phyloP scores from a whole-genome alignment of 2,329 filamentous ascomycete species.

The Cladophialophora immunda region DNA sequence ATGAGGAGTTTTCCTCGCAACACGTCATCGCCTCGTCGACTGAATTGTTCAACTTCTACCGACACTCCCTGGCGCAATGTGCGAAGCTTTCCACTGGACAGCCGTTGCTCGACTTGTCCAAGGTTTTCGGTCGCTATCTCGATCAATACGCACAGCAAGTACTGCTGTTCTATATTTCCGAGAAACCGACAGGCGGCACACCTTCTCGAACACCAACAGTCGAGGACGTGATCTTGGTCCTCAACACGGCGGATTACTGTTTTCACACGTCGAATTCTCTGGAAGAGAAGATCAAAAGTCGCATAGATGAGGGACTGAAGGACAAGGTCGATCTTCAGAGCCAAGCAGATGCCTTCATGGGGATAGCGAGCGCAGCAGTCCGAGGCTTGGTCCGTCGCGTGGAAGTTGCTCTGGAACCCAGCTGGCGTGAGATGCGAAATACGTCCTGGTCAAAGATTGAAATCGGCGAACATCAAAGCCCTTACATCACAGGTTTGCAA shows the following conservation, averaged over 20 bases:
- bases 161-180: constrained; percentile 74
- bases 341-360: constrained; percentile 94
- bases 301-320: constrained; percentile 81
- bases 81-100: constrained; percentile 94
- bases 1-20: constrained; percentile 92
- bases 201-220: constrained; percentile 63
- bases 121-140: constrained; percentile 87
- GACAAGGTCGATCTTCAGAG: constrained; percentile 85
- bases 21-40: constrained; percentile 93
- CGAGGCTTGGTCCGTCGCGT: constrained; percentile 84
- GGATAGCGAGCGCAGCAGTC: constrained; percentile 88
- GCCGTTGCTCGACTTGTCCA: constrained; percentile 82
- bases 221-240: constrained; percentile 82
- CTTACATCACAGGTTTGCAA: constrained; percentile 85
- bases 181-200: constrained; percentile 63
- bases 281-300: constrained; percentile 91
- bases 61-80: constrained; percentile 89
- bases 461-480: constrained; percentile 89
- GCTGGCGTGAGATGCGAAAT: constrained; percentile 97
- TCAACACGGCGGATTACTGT: constrained; percentile 98
- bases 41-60: constrained; percentile 97
- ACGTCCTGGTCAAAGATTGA: constrained; percentile 96
- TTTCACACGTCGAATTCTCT: constrained; percentile 91
- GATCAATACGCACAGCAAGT: constrained; percentile 97
- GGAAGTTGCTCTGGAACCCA: constrained; percentile 80